A percentile compares a stretch with the other conserved stretches of the same genome.
phyloP scores from a whole-genome alignment of 768 basidiomycete genomes.

The Tylopilus plumbeoviolaceoides region DNA sequence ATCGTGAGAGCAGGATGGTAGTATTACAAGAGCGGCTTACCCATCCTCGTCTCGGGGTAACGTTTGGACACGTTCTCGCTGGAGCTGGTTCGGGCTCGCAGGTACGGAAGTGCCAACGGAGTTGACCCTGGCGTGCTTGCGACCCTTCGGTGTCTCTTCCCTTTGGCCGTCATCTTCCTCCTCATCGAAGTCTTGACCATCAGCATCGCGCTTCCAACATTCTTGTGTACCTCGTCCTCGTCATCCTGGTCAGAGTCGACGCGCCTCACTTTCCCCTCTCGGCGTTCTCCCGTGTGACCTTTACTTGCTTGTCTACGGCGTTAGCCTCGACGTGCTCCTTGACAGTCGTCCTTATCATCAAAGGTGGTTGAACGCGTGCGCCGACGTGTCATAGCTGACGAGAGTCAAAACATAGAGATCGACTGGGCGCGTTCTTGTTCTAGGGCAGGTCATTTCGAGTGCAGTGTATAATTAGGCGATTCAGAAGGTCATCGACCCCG shows the following conservation, averaged over 20 bases:
- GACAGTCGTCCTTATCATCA: slow-evolving; percentile 14
- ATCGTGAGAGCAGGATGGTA: slow-evolving; percentile 4
- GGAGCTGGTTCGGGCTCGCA: slow-evolving; percentile 31
- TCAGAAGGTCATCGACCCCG: not conserved
- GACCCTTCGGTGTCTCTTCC: slow-evolving; percentile 50
- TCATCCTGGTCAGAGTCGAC: slow-evolving; percentile 26
- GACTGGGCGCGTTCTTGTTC: too few relatives aligned
- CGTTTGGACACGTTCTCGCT: slow-evolving; percentile 44
- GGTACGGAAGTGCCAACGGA: slow-evolving; percentile 55
- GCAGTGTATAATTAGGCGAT: too few relatives aligned
- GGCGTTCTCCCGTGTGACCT: slow-evolving; percentile 30
- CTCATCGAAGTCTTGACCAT: slow-evolving; percentile 32
- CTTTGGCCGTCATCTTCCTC: slow-evolving; percentile 32
- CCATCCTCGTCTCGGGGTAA: slow-evolving; percentile 71
- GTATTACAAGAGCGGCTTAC: slow-evolving; percentile 33
- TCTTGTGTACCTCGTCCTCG: slow-evolving; percentile 24
- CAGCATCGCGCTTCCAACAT: slow-evolving; percentile 29
- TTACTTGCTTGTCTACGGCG: slow-evolving; percentile 9
- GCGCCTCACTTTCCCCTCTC: slow-evolving; percentile 33
- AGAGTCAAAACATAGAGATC: not conserved
- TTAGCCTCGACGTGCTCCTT: slow-evolving; percentile 26
- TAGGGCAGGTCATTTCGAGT: too few relatives aligned
- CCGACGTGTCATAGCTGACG: slow-evolving; percentile 16
- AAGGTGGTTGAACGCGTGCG: slow-evolving; percentile 17
- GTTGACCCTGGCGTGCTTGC: slow-evolving; percentile 66